Conservation (phyloP, 208 protist species). For the Acanthamoeba healyi region DNA sequence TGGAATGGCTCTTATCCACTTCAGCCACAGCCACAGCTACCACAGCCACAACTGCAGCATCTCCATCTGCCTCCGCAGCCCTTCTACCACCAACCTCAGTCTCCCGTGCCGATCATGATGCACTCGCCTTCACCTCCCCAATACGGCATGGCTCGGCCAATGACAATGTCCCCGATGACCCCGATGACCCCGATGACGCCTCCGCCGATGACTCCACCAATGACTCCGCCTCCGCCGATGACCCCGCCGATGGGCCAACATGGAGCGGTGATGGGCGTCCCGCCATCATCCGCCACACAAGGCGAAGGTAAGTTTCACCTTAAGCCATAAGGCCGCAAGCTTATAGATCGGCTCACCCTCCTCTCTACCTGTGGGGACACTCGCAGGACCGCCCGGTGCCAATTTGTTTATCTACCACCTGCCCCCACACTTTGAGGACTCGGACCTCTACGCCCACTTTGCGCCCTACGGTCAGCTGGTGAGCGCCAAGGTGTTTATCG, state of each 20-base stretch:
- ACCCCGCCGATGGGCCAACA: not conserved
- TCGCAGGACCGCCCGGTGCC: slow-evolving; percentile 72
- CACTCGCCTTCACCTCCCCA: not conserved
- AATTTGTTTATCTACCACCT: slow-evolving; percentile 88
- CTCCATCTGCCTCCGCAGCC: not conserved
- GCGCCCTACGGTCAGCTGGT: slow-evolving; percentile 81
- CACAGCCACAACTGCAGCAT: not conserved
- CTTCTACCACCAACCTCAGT: not conserved
- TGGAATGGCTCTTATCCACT: not conserved
- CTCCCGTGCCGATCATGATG: not conserved
- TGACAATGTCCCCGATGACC: too few species aligned
- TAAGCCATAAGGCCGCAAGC: too few species aligned
- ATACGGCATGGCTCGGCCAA: not conserved
- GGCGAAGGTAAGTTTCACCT: slow-evolving; percentile 15
- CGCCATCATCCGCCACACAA: not conserved
- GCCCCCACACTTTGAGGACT: slow-evolving; percentile 77
- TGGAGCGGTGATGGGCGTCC: not conserved
- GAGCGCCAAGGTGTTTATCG: slow-evolving; percentile 85
- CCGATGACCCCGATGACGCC: too few species aligned
- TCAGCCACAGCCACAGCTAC: not conserved
- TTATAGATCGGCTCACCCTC: slow-evolving; percentile 5
- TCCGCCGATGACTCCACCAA: too few species aligned
- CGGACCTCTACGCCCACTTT: slow-evolving; percentile 78
- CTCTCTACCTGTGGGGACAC: not conserved
- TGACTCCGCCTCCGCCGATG: not conserved